These are phyloP conservation scores for Xylaria grammica DNA, from an alignment of 495 filamentous ascomycete genomes.

Conservation along the genomic window DNA sequence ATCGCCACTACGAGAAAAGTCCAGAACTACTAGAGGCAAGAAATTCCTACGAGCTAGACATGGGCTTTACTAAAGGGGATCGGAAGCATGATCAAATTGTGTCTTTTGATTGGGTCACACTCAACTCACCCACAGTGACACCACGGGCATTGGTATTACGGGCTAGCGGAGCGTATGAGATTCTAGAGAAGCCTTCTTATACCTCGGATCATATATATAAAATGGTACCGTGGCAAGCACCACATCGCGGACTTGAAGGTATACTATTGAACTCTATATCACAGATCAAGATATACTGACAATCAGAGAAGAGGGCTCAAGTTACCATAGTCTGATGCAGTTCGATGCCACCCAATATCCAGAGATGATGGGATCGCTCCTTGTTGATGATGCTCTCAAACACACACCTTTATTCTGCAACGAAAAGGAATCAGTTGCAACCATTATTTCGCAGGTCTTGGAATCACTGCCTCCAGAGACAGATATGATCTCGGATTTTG, in stretches of 20 bases:
- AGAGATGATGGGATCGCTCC: constrained; percentile 48
- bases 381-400: constrained; percentile 48
- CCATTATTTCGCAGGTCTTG: constrained; percentile 43
- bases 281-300: constrained; percentile 22
- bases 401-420: constrained; percentile 52
- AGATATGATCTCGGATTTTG: constrained; percentile 34
- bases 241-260: constrained; percentile 54
- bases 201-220: constrained; percentile 56
- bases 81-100: constrained; percentile 69
- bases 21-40: constrained; percentile 59
- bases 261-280: not conserved
- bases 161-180: constrained; percentile 68
- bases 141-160: constrained; percentile 71
- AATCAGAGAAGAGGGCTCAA: constrained; percentile 40
- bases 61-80: constrained; percentile 50
- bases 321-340: constrained; percentile 52
- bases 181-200: constrained; percentile 66
- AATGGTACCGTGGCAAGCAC: constrained; percentile 52
- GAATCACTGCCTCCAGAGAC: constrained; percentile 26
- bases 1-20: constrained; percentile 43
- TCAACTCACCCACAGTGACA: constrained; percentile 62
- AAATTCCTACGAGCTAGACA: constrained; percentile 58
- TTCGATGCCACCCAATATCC: constrained; percentile 50
- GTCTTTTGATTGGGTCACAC: constrained; percentile 83
- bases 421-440: constrained; percentile 37